A percentile compares a stretch with the other conserved stretches of the same genome.
These are phyloP conservation scores for Chrysosporium keratinophilum DNA, from an alignment of 2,329 filamentous ascomycete genomes.

Conservation along the genomic window DNA sequence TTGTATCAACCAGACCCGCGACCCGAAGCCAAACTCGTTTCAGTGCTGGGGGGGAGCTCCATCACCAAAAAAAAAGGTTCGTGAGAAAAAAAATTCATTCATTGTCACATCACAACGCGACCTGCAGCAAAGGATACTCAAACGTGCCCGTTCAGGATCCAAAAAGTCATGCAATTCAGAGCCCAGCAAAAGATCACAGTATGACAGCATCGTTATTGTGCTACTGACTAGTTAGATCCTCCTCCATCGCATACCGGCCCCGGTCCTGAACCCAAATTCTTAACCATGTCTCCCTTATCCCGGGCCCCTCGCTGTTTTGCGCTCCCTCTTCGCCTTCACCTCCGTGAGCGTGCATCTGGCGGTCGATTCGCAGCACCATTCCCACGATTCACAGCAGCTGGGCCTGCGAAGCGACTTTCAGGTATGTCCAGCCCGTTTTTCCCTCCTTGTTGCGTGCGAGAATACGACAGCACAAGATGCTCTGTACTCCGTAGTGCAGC, in stretches of 20 bases:
- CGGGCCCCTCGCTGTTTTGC: neutral
- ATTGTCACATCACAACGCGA: too few relatives aligned
- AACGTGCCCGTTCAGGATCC: neutral
- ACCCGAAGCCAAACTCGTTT: too few relatives aligned
- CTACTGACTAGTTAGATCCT: neutral
- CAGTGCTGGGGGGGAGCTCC: too few relatives aligned
- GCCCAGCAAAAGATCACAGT: neutral
- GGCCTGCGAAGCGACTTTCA: neutral
- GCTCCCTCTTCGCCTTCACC: neutral
- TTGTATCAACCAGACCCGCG: neutral
- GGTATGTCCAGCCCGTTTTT: neutral
- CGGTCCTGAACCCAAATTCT: neutral
- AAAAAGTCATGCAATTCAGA: neutral
- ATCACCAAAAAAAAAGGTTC: too few relatives aligned
- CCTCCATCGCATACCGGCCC: neutral
- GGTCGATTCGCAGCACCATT: neutral
- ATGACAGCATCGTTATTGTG: neutral
- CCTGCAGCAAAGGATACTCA: too few relatives aligned
- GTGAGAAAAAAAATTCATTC: too few relatives aligned
- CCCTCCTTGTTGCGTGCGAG: neutral
- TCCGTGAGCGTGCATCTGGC: neutral
- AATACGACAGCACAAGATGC: neutral
- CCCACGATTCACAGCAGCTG: constrained; percentile 3
- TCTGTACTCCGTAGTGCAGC: neutral
- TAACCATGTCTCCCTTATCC: constrained; percentile 1